Conservation (phyloP, 345 rosid species). For the Aegle marmelos region DNA sequence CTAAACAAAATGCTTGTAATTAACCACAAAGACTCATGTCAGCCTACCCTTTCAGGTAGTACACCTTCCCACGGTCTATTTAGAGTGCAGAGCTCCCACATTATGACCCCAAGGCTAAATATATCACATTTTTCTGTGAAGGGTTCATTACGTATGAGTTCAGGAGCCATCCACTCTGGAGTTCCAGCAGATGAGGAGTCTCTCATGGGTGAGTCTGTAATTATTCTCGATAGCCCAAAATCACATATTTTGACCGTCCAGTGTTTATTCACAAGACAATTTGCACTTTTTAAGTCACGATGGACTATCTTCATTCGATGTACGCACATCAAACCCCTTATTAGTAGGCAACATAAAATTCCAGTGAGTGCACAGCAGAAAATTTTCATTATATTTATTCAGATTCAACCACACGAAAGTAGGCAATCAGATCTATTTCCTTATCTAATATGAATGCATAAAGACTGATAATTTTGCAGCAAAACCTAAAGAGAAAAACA, state of each 20-base stretch:
- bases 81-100: constrained; percentile 97
- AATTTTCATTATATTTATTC: background rate
- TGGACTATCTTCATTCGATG: constrained; percentile 97
- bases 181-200: constrained; percentile 94
- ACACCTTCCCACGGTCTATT: constrained; percentile 97
- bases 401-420: background rate
- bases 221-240: constrained; percentile 92
- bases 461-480: background rate
- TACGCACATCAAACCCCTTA: constrained; percentile 97
- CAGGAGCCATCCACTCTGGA: constrained; percentile 99
- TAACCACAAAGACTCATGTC: background rate
- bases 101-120: constrained; percentile 95
- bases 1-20: background rate
- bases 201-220: constrained; percentile 64
- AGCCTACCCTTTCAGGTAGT: constrained; percentile 76
- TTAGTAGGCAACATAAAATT: constrained; percentile 9
- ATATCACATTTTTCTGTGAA: constrained; percentile 96
- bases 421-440: background rate
- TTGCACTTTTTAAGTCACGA: constrained; percentile 82
- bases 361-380: constrained; percentile 2
- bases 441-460: background rate
- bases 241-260: constrained; percentile 94
- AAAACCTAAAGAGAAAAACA: background rate
- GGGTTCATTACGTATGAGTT: constrained; percentile 84
- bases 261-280: constrained; percentile 89